Conservation (phyloP, 179 eudicot genomes). For the Beta macrorhiza region DNA sequence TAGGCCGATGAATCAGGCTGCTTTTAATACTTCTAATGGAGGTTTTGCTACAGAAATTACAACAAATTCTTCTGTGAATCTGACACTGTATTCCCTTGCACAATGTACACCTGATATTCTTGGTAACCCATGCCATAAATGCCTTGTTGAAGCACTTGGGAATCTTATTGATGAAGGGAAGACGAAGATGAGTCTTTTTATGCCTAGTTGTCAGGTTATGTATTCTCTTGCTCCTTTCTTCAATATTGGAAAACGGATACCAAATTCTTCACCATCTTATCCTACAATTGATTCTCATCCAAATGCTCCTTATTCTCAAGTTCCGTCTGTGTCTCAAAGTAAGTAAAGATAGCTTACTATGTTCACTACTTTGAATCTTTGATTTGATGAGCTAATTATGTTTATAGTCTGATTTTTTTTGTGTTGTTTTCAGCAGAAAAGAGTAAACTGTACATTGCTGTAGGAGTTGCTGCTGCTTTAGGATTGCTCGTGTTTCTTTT, state of each 20-base stretch:
- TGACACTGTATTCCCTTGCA: conserved; percentile 14
- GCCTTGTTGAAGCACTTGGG: conserved; percentile 15
- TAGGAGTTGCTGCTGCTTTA: conserved; percentile 1
- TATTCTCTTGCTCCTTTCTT: conserved; percentile 18
- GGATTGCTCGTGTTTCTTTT: background rate
- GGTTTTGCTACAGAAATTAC: conserved; percentile 10
- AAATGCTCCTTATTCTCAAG: background rate
- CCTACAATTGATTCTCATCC: background rate
- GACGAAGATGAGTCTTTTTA: conserved; percentile 22
- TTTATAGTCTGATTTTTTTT: background rate
- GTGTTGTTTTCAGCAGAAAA: background rate
- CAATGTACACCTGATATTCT: conserved; percentile 21
- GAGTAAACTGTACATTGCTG: background rate
- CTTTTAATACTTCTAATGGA: conserved; percentile 1
- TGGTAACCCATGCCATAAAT: conserved; percentile 13
- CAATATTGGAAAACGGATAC: background rate
- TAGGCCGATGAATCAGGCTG: conserved; percentile 7
- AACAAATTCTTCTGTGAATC: background rate
- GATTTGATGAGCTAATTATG: background rate
- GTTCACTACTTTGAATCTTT: background rate
- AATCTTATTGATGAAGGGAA: conserved; percentile 16
- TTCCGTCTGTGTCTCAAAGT: background rate
- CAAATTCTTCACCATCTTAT: background rate
- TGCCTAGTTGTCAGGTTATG: conserved; percentile 24
- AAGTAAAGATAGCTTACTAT: background rate